phyloP scores from a whole-genome alignment of 2,329 filamentous ascomycete genomes.

The Leptographium flavum region DNA sequence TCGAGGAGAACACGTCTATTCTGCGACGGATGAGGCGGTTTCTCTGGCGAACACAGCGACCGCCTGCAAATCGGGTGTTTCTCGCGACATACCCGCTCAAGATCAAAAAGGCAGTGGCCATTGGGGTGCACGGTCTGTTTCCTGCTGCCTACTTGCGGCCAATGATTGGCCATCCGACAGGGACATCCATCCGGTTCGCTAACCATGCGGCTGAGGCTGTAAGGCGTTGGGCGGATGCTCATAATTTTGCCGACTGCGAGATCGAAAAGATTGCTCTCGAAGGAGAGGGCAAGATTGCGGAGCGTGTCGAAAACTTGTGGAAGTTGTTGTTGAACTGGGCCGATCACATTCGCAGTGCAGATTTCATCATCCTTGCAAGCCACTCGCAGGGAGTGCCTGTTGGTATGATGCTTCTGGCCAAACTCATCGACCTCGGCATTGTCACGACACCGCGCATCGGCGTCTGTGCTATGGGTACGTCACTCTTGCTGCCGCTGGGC shows the following conservation, averaged over 20 bases:
- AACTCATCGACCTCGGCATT: constrained; percentile 80
- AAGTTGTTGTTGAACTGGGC: constrained; percentile 91
- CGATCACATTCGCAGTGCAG: constrained; percentile 72
- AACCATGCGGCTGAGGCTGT: constrained; percentile 77
- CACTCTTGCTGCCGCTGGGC: not conserved
- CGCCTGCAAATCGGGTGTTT: constrained; percentile 54
- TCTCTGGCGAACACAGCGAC: constrained; percentile 39
- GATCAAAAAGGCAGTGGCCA: constrained; percentile 76
- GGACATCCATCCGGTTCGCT: constrained; percentile 86
- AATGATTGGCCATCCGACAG: constrained; percentile 86
- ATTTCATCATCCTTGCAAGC: constrained; percentile 83
- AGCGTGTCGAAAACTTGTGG: constrained; percentile 86
- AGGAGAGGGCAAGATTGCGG: constrained; percentile 81
- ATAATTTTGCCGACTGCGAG: constrained; percentile 60
- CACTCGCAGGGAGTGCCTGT: constrained; percentile 96
- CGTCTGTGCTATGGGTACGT: constrained; percentile 59
- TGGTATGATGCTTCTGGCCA: constrained; percentile 79
- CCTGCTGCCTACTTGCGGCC: constrained; percentile 76
- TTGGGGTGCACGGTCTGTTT: constrained; percentile 90
- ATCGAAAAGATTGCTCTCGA: constrained; percentile 92
- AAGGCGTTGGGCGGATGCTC: constrained; percentile 61
- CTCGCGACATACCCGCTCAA: constrained; percentile 53
- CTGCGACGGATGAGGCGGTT: constrained; percentile 50
- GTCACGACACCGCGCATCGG: constrained; percentile 65
- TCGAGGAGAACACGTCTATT: constrained; percentile 54